Evolutionary conservation across 768 basidiomycete species (phyloP), one percentile per base, ranked within the genome.

Genomic region (Tephrocybe rancida): DNA sequence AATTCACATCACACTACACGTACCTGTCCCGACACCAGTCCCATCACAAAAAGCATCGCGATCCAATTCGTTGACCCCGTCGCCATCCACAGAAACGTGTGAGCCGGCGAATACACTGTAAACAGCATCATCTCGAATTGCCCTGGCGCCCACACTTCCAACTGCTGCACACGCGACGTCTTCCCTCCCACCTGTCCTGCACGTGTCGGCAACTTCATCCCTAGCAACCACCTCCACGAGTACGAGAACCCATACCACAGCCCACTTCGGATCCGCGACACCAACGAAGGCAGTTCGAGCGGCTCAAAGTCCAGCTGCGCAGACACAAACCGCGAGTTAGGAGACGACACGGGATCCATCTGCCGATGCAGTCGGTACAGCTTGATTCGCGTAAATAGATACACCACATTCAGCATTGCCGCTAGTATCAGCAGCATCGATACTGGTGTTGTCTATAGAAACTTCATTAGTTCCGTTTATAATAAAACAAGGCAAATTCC

Each of bases 141-240:
- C 18, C 83, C 85, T 2, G 92, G 91, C 11, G 78, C 74, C 92
- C 92, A 94, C 43, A 88, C 78, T 47, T 89, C 84, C 46, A 94
- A 70, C 64, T 90, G 85, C 64, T 91, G 90, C n/a, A 92, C 80
- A 41, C 77, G 76, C 25, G 79, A 70, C 3, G 70, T 73, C 38
- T 73, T 80, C 14, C 72, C 72, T 18, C 74, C 71, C 24, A 68
- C 69, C 24, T 71, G 67, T n/a, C 73, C 64, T 3, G 58, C 48
- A 16, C 62, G 62, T 21, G 70, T 68, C 5, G 80, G 77, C 5
- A 79, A 78, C 29, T 77, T 77, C 64, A 88, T 68, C 38, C 86
- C 85, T 16, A 90, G 69, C 26, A 90, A 70, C 70, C 88, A 91
- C 22, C 87, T 76, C 78, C 84, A 84, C 16, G 78, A 83, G 34